Evolutionary conservation across 2,329 filamentous ascomycete genomes (phyloP).

Genomic region (Chrysosporium keratinophilum): DNA sequence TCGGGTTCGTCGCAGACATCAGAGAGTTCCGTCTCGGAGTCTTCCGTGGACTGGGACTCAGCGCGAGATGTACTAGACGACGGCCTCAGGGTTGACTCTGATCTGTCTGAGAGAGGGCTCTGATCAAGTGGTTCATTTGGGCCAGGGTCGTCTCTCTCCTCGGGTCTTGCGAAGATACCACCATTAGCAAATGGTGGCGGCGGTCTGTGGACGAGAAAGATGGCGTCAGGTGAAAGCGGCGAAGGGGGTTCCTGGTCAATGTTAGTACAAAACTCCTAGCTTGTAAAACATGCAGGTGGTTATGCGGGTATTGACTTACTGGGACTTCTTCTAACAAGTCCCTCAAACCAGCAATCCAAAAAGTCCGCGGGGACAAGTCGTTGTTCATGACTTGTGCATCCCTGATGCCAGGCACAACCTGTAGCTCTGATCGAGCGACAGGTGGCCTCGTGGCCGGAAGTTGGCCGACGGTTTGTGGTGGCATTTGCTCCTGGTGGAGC

Average conservation of each 20-base stretch:
- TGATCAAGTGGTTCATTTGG: too few relatives aligned
- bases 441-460: neutral
- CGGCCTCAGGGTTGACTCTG: too few relatives aligned
- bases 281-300: neutral
- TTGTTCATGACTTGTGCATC: neutral
- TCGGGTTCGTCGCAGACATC: neutral
- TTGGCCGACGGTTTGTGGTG: neutral
- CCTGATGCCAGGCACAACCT: neutral
- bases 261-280: neutral
- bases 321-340: neutral
- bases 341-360: neutral
- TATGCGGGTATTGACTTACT: neutral
- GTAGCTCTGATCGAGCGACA: neutral
- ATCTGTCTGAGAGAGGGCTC: too few relatives aligned
- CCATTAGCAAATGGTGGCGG: neutral
- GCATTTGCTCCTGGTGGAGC: neutral
- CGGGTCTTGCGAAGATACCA: neutral
- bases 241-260: neutral
- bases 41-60: too few relatives aligned
- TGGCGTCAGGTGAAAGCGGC: too few relatives aligned
- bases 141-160: too few relatives aligned
- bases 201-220: neutral
- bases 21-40: neutral
- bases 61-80: too few relatives aligned
- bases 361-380: neutral